phyloP scores from a whole-genome alignment of 140 eudicot genomes.

The Senecio squalidus region DNA sequence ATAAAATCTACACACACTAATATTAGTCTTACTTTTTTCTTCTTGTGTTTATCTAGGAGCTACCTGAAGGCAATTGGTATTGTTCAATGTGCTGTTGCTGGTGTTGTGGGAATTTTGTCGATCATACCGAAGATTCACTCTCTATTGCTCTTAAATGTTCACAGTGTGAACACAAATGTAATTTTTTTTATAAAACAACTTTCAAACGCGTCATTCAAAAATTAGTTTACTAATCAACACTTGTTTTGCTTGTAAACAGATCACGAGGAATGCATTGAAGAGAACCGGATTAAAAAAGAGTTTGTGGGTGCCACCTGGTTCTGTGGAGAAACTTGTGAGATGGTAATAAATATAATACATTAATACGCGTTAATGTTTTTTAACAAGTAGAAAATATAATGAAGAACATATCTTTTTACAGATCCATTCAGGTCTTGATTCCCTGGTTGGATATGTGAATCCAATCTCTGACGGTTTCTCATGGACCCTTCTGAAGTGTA shows the following conservation, averaged over 20 bases:
- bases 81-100: slow-evolving; percentile 74
- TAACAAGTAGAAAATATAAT: neutral
- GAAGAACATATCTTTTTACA: slow-evolving; percentile 26
- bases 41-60: slow-evolving; percentile 39
- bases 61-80: slow-evolving; percentile 91
- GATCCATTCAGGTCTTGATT: slow-evolving; percentile 70
- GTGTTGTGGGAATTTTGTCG: slow-evolving; percentile 59
- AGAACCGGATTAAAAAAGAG: slow-evolving; percentile 20
- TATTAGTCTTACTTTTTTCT: neutral
- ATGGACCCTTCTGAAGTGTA: slow-evolving; percentile 84
- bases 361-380: neutral
- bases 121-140: slow-evolving; percentile 34
- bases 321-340: slow-evolving; percentile 64
- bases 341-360: no score
- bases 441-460: slow-evolving; percentile 57
- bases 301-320: slow-evolving; percentile 56
- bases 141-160: slow-evolving; percentile 44
- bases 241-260: slow-evolving; percentile 50
- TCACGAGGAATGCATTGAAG: slow-evolving; percentile 53
- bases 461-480: slow-evolving; percentile 56
- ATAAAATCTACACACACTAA: neutral
- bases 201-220: no score
- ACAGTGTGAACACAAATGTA: slow-evolving; percentile 79
- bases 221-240: no score
- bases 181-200: no score